A percentile compares a stretch with the other conserved stretches of the same genome.
These are phyloP conservation scores for Lycium ferocissimum DNA, from an alignment of 257 asterid genomes.

Conservation along the genomic window DNA sequence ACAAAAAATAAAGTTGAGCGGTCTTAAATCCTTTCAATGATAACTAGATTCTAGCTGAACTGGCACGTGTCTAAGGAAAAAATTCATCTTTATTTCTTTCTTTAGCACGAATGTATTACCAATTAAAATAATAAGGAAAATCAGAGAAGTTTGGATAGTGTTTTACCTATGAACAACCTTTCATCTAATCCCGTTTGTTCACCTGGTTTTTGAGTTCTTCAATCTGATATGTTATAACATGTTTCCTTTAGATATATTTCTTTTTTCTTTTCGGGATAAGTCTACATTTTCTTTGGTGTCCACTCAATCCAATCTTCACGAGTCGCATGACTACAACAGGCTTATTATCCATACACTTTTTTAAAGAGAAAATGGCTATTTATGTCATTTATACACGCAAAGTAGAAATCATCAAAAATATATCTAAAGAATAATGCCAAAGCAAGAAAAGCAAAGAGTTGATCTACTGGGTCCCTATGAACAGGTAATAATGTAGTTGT, in stretches of 20 bases:
- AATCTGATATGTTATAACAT: neutral
- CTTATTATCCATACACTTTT: neutral
- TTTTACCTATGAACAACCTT: neutral
- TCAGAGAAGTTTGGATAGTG: neutral
- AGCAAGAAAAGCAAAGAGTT: conserved; percentile 19
- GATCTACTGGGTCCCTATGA: neutral
- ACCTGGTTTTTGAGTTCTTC: conserved; percentile 22
- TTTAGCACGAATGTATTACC: conserved; percentile 13
- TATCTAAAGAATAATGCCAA: conserved; percentile 12
- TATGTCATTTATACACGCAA: neutral
- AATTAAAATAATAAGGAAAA: neutral
- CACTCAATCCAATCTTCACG: neutral
- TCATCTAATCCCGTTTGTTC: neutral
- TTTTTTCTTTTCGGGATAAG: neutral
- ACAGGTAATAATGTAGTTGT: neutral
- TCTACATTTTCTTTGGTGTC: neutral
- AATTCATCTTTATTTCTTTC: neutral
- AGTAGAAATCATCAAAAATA: neutral
- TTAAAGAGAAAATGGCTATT: neutral
- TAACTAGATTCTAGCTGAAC: neutral
- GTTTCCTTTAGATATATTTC: conserved; percentile 12
- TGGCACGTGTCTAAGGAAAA: neutral
- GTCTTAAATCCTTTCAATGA: neutral
- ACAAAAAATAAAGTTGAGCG: neutral
- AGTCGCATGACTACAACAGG: neutral